A percentile compares a stretch with the other conserved stretches of the same genome.
Conservation (phyloP, 805 yeast genomes). For the Saccharomyces paradoxus region DNA sequence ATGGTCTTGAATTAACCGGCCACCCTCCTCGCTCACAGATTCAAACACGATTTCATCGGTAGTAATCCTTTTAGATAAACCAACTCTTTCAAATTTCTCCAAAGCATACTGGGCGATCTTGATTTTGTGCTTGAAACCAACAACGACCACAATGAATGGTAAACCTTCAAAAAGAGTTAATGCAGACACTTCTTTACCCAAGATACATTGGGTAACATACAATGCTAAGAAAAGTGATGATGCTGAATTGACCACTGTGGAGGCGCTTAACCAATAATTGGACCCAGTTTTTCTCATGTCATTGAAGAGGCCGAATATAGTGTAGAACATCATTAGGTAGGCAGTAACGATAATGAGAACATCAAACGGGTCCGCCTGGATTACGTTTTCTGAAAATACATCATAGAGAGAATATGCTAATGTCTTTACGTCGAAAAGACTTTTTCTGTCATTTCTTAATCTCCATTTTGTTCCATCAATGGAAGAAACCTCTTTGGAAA, state of each 20-base stretch:
- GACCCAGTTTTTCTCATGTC: constrained; percentile 77
- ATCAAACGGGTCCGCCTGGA: constrained; percentile 80
- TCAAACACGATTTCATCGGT: constrained; percentile 27
- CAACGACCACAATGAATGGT: constrained; percentile 84
- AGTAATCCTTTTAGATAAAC: constrained; percentile 27
- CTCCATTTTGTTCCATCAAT: constrained; percentile 51
- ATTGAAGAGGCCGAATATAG: constrained; percentile 62
- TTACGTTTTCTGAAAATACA: constrained; percentile 40
- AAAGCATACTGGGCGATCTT: constrained; percentile 56
- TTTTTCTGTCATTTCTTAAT: constrained; percentile 45
- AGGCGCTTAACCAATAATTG: constrained; percentile 75
- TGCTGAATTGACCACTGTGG: constrained; percentile 68
- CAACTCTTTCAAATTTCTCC: constrained; percentile 29
- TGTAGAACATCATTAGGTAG: constrained; percentile 80
- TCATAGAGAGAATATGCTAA: constrained; percentile 36
- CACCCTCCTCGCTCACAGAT: constrained; percentile 33
- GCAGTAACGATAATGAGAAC: constrained; percentile 71
- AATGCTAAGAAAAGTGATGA: constrained; percentile 80
- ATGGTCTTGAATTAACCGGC: constrained; percentile 57
- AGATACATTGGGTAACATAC: constrained; percentile 46
- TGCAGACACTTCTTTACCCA: constrained; percentile 58
- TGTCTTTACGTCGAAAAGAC: constrained; percentile 49
- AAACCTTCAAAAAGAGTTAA: constrained; percentile 79
- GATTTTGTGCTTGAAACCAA: constrained; percentile 85
- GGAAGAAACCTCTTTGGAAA: constrained; percentile 17